These are phyloP conservation scores for Smallanthus sonchifolius DNA, from an alignment of 129 eudicot genomes.

Conservation along the genomic window DNA sequence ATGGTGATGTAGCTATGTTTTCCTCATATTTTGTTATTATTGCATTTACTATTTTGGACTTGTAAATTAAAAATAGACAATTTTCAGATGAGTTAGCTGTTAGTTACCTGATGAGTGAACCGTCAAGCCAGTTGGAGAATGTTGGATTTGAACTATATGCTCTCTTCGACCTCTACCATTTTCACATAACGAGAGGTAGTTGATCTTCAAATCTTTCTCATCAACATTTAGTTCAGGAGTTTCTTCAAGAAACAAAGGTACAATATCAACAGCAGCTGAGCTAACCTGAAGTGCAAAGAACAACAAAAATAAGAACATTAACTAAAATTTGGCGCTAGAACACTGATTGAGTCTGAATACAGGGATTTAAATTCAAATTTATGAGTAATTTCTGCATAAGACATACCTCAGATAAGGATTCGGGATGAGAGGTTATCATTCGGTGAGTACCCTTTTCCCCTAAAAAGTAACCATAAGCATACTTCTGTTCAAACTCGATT, in stretches of 20 bases:
- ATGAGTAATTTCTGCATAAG: neutral
- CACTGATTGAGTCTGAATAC: neutral
- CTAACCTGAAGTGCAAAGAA: constrained; percentile 38
- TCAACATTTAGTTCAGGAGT: constrained; percentile 48
- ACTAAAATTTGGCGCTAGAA: neutral
- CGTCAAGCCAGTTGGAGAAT: constrained; percentile 68
- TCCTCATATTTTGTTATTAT: neutral
- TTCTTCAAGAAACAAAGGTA: constrained; percentile 80
- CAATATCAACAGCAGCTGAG: constrained; percentile 73
- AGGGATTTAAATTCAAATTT: neutral
- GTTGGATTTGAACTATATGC: constrained; percentile 50
- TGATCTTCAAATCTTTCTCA: constrained; percentile 55
- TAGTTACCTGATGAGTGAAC: constrained; percentile 68
- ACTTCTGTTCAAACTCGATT: constrained; percentile 74
- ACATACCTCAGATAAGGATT: constrained; percentile 49
- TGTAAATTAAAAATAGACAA: neutral
- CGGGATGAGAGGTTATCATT: constrained; percentile 43
- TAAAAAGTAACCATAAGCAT: constrained; percentile 73
- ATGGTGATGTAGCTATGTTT: constrained; percentile 1
- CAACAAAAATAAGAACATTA: neutral
- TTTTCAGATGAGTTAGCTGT: constrained; percentile 1
- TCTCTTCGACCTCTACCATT: constrained; percentile 30
- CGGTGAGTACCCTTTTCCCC: constrained; percentile 88
- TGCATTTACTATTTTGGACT: neutral
- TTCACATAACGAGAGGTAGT: constrained; percentile 33